Percentiles rank a stretch among this genome's conserved stretches.
phyloP scores from a whole-genome alignment of 176 grass and related monocot species.

The Hyparrhenia diplandra region DNA sequence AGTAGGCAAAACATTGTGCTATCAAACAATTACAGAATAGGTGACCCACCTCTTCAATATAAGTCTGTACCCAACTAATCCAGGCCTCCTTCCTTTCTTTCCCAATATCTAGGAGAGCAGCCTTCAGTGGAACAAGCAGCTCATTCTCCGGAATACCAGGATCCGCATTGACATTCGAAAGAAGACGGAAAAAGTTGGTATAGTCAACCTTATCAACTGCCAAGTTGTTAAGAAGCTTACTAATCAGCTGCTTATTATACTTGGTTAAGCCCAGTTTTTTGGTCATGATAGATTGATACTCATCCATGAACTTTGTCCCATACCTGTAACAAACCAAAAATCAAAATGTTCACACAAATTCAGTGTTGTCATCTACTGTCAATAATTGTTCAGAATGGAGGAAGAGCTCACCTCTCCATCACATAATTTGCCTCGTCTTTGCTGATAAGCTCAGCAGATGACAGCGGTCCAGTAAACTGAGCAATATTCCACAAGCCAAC shows the following conservation, averaged over 20 bases:
- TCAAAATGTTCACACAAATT: background rate
- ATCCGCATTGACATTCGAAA: conserved; percentile 85
- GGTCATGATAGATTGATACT: conserved; percentile 98
- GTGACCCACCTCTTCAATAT: conserved; percentile 80
- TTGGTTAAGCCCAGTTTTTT: conserved; percentile 77
- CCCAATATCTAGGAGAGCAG: conserved; percentile 93
- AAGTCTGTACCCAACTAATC: conserved; percentile 86
- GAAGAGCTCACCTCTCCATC: conserved; percentile 80
- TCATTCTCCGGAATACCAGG: conserved; percentile 52
- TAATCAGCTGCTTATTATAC: conserved; percentile 93
- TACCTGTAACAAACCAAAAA: conserved; percentile 53
- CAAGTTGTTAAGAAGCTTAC: conserved; percentile 76
- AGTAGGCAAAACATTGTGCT: background rate
- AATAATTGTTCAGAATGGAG: background rate
- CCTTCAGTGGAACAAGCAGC: conserved; percentile 81
- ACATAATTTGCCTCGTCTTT: conserved; percentile 91
- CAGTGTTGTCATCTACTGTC: background rate
- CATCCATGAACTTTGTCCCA: conserved; percentile 96
- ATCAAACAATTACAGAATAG: conserved; percentile 11
- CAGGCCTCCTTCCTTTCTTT: conserved; percentile 96
- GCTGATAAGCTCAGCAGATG: conserved; percentile 72
- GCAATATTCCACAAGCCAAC: conserved; percentile 97
- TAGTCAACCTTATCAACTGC: conserved; percentile 97
- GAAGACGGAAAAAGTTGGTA: conserved; percentile 92
- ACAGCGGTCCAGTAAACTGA: conserved; percentile 73